These are phyloP conservation scores for Litsea cubeba DNA, from an alignment of 164 flowering plant genomes.

Conservation along the genomic window DNA sequence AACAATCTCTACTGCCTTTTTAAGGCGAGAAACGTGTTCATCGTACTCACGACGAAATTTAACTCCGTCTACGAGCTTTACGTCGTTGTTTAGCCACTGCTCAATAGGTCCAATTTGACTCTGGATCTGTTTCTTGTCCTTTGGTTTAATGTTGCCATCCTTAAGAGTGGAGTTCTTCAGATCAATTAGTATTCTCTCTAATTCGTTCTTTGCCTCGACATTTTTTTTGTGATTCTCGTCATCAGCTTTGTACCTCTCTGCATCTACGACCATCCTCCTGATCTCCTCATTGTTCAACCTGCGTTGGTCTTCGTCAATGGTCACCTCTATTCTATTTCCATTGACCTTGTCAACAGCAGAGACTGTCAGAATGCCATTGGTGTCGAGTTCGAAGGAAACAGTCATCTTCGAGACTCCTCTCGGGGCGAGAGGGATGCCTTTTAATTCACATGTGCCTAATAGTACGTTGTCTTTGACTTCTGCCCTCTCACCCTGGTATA, in stretches of 20 bases:
- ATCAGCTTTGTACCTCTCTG: constrained; percentile 54
- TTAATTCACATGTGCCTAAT: constrained; percentile 44
- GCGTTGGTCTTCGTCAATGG: constrained; percentile 56
- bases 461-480: constrained; percentile 49
- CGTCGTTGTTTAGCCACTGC: constrained; percentile 44
- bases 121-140: constrained; percentile 42
- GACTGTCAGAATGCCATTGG: constrained; percentile 53
- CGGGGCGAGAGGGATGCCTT: constrained; percentile 58
- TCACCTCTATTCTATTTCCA: constrained; percentile 54
- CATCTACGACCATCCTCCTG: constrained; percentile 53
- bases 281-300: constrained; percentile 56
- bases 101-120: constrained; percentile 41
- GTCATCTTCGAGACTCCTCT: constrained; percentile 45
- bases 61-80: constrained; percentile 20
- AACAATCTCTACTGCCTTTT: too few relatives aligned
- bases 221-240: constrained; percentile 60
- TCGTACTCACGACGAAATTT: neutral
- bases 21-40: neutral
- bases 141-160: constrained; percentile 23
- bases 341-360: constrained; percentile 57
- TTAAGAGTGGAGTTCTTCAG: constrained; percentile 51
- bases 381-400: constrained; percentile 54
- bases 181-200: constrained; percentile 48
- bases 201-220: constrained; percentile 46
- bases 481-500: constrained; percentile 61